phyloP scores from a whole-genome alignment of 2,329 filamentous ascomycete species.

The Neoarthrinium moseri region DNA sequence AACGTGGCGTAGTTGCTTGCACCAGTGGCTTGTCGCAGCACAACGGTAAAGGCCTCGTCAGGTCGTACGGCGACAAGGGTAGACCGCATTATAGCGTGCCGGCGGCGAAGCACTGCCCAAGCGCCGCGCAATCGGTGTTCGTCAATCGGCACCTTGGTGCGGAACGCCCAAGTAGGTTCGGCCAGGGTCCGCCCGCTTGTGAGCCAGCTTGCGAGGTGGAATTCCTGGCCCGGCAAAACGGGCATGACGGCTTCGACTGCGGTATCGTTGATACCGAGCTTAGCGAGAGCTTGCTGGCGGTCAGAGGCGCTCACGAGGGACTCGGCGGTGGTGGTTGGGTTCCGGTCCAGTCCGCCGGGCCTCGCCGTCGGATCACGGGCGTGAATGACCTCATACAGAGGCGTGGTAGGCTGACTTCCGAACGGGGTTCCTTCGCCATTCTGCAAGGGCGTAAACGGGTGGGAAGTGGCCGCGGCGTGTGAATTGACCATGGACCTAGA shows the following conservation, averaged over 20 bases:
- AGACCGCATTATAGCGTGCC: conserved; percentile 31
- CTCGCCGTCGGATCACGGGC: not conserved
- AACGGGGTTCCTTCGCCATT: conserved; percentile 2
- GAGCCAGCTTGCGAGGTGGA: conserved; percentile 30
- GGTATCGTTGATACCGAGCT: conserved; percentile 13
- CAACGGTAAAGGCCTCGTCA: conserved; percentile 25
- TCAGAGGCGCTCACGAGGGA: conserved; percentile 5
- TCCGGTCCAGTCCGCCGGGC: conserved; percentile 1
- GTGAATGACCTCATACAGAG: conserved; percentile 6
- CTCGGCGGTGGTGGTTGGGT: conserved; percentile 5
- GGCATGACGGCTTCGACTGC: conserved; percentile 27
- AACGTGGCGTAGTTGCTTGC: conserved; percentile 9
- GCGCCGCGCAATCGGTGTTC: conserved; percentile 21
- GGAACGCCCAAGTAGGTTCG: conserved; percentile 29
- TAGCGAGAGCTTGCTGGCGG: conserved; percentile 8
- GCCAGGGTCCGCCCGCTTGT: conserved; percentile 28
- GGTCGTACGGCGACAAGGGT: conserved; percentile 26
- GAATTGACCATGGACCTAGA: not conserved
- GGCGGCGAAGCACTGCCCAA: conserved; percentile 27
- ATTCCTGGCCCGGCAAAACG: conserved; percentile 30
- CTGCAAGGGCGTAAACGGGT: conserved; percentile 3
- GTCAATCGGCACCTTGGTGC: conserved; percentile 22
- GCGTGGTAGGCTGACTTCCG: conserved; percentile 3
- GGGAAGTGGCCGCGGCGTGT: not conserved
- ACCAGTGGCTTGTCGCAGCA: conserved; percentile 12